Conservation (phyloP, 1,284 basidiomycete species). For the Omphalotus olearius region DNA sequence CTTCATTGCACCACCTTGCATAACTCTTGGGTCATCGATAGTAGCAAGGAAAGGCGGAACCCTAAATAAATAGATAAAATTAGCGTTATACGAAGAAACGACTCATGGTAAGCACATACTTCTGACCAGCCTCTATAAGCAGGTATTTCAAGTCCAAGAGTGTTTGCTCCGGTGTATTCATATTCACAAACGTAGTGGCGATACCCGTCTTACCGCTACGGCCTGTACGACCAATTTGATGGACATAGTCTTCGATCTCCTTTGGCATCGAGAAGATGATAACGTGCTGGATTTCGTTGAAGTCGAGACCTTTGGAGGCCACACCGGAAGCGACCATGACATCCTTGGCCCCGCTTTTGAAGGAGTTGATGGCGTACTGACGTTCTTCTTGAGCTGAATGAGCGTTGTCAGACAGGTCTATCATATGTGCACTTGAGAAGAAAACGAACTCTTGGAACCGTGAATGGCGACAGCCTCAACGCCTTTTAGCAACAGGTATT, state of each 20-base stretch:
- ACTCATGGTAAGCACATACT: slow-evolving; percentile 43
- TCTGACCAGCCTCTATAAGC: slow-evolving; percentile 96
- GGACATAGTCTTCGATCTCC: slow-evolving; percentile 98
- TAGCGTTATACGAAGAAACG: slow-evolving; percentile 1
- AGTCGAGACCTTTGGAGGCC: slow-evolving; percentile 97
- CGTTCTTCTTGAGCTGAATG: slow-evolving; percentile 91
- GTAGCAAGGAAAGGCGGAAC: slow-evolving; percentile 93
- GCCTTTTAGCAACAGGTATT: slow-evolving; percentile 94
- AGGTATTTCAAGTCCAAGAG: slow-evolving; percentile 96
- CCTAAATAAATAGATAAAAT: slow-evolving; percentile 40
- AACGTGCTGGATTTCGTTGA: slow-evolving; percentile 97
- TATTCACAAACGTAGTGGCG: slow-evolving; percentile 99
- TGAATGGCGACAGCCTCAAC: slow-evolving; percentile 99
- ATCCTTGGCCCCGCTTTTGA: slow-evolving; percentile 95
- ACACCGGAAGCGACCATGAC: slow-evolving; percentile 99
- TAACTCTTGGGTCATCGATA: slow-evolving; percentile 88
- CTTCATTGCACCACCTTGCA: slow-evolving; percentile 70
- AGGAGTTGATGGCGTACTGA: slow-evolving; percentile 96
- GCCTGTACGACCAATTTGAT: slow-evolving; percentile 98
- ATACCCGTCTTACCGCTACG: slow-evolving; percentile 98
- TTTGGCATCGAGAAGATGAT: slow-evolving; percentile 99
- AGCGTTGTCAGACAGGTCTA: not conserved
- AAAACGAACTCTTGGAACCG: slow-evolving; percentile 87
- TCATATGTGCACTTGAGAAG: not conserved
- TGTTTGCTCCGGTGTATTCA: slow-evolving; percentile 95